Evolutionary conservation across 1,284 basidiomycete species (phyloP), one percentile per base, ranked within the genome.

Genomic region (Kalmanozyma brasiliensis): DNA sequence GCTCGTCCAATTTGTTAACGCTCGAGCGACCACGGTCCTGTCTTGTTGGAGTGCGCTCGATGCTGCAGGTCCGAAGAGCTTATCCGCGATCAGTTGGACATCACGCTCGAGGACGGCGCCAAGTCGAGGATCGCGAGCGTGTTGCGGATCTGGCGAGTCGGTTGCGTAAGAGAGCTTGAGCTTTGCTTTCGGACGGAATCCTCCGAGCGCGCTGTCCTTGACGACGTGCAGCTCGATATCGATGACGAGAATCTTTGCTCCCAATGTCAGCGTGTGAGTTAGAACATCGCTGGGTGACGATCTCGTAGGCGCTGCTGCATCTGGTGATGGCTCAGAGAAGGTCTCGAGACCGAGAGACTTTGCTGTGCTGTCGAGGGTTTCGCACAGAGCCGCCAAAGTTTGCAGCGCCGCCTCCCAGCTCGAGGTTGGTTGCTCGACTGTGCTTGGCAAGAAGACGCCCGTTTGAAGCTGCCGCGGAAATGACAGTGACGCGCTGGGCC

Each of bases 221-320:
- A 47, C 10, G 34, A 60, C 16, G 23, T 36, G 41, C 23, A 71
- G 46, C 30, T 71, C 68, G 48, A 71, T 56, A 30, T 71, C 68
- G 38, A 71, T 71, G 43, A 71, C 68, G 17, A 71, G 33, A n/a
- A 71, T 63, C 56, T 71, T 71, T 32, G 68, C 68, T 24, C 63
- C 68, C 8, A 71, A 47, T 0, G 68, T 71, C 23, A 71, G 43
- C 1, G 68, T 59, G 35, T 66, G 68, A 1, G 57, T 47, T 20
- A 56, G 52, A 6, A 30, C 26, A 19, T 30, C 35, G 29, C 29
- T 22, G 2, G 52, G 26, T 0, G 14, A 11, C 26, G 26, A 11
- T 16, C 13, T 44, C 10, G 17, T 41, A 23, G 38, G 33, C 29
- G 22, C 26, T 14, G 44, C 23, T 20, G 52, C 55, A 5, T 62